Base-by-base conservation (phyloP, 148 eudicot genomes). In the Nepenthes mirabilis region DNA sequence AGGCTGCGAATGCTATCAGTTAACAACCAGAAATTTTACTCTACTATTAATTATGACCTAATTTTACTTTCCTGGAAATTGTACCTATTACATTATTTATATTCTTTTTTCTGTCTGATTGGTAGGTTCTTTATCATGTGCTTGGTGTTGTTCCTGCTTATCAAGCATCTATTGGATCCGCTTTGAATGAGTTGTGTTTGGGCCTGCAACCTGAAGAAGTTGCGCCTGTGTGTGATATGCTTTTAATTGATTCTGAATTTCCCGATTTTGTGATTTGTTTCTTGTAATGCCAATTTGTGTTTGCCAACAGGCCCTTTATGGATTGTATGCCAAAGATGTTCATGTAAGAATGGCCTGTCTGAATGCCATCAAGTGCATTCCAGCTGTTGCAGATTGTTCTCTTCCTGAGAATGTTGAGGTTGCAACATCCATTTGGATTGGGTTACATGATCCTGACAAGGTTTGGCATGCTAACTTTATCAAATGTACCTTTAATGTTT, bases 1-100 rank as follows among this genome's bases (percentile, higher is more conserved):
- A 86, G 99, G 78, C 82, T 89, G 61, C 84, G 82, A 65, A 93
- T 89, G 99, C 72, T 93, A 73, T 88, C 99, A 74, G 99, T 93
- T 80, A 76, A 11, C 78, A 66, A 5, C 56, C 52, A 5, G 52
- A 33, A 61, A 33, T 45, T 54, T 43, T 62, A 10, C 50, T 47
- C 14, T 12, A 4, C 1, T 51, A 43, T 64, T 52, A 59, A 6
- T 40, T 50, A 5, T 37, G 59, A 65, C 34, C 52, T 60, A 36
- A 57, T 47, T 34, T 36, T 51, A 58, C 63, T 59, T 60, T 40
- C 45, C 8, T 40, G 14, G 11, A 12, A 5, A 5, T 6, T 49
- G 6, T n/a, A 10, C 3, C 52, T 49, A 5, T 12, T 49, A 10
- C 23, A 23, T 23, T 23, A 23, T 23, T 23, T 23, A 49, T 11